Evolutionary conservation across 2,329 filamentous ascomycete species (phyloP), one percentile per base, ranked within the genome.

Genomic region (Volutella citrinella): DNA sequence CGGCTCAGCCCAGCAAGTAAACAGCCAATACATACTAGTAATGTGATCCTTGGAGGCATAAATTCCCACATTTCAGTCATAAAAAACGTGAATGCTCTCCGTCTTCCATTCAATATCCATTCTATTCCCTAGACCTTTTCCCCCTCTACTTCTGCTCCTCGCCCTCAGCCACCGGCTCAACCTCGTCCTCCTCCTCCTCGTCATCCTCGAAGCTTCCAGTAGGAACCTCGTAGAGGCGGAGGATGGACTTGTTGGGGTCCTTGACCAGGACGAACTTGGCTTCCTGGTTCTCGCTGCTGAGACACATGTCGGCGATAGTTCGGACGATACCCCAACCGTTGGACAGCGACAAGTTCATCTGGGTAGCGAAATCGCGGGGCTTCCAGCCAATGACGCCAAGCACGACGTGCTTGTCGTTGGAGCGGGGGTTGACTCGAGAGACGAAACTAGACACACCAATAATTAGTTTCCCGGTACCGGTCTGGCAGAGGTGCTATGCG

Each of bases 251-350:
- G 76, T 98, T 98, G 40, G 93, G 93, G 65, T 98, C 93, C 82
- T 84, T 84, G 57, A 84, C 79, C 14, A 85, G 73, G 28, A 93
- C 82, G 53, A 86, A 93, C 70, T 90, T 90, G 64, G 83, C 84
- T 51, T 89, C 84, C 28, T 80, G 84, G 54, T 88, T 83, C 28
- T 79, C 74, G 64, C 82, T 79, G 64, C 82, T 79, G 52, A 89
- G 76, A 55, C 83, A 85, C 84, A 97, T 94, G 66, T 98, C 93
- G 53, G 88, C 87, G 57, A 98, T 96, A 31, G 93, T 98, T 49
- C 93, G 87, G 40, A 98, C 93, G 49, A 98, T 97, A 64, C 93
- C 93, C 93, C 93, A 98, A 45, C 93, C 93, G 68, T 98, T 98
- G 68, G 85, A 86, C 38, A 97, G 78, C 56, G 90, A 94, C 56